Conservation (phyloP, 2,329 filamentous ascomycete species). For the Fusarium chuoi region DNA sequence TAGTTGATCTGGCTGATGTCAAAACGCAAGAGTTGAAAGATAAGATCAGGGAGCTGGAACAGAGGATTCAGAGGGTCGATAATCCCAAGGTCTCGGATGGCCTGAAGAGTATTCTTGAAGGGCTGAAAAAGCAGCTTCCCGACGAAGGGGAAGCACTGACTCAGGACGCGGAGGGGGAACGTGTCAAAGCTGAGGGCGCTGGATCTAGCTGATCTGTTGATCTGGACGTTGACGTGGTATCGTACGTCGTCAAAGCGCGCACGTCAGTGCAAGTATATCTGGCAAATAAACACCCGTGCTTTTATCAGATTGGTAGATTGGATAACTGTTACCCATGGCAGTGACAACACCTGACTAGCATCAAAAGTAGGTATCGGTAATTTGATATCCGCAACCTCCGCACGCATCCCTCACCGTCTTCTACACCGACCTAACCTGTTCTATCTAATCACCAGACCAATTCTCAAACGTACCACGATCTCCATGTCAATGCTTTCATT, state of each 20-base stretch:
- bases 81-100: slow-evolving; percentile 27
- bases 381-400: background rate
- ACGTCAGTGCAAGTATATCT: background rate
- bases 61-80: slow-evolving; percentile 8
- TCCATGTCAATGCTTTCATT: no score
- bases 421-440: background rate
- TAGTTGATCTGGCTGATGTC: background rate
- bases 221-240: background rate
- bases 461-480: background rate
- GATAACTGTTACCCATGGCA: background rate
- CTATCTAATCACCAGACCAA: background rate
- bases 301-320: background rate
- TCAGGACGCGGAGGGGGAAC: background rate
- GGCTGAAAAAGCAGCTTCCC: slow-evolving; percentile 20
- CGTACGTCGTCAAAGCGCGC: background rate
- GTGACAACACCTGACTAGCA: background rate
- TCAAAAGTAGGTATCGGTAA: background rate
- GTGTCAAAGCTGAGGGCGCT: background rate
- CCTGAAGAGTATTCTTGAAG: slow-evolving; percentile 11
- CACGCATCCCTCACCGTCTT: background rate
- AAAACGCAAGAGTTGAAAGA: slow-evolving; percentile 16
- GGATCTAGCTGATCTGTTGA: background rate
- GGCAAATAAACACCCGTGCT: background rate
- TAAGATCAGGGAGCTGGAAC: slow-evolving; percentile 34
- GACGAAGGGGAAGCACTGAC: background rate